Evolutionary conservation across 2,329 filamentous ascomycete species (phyloP).

Genomic region (Raffaelea ambrosiae): DNA sequence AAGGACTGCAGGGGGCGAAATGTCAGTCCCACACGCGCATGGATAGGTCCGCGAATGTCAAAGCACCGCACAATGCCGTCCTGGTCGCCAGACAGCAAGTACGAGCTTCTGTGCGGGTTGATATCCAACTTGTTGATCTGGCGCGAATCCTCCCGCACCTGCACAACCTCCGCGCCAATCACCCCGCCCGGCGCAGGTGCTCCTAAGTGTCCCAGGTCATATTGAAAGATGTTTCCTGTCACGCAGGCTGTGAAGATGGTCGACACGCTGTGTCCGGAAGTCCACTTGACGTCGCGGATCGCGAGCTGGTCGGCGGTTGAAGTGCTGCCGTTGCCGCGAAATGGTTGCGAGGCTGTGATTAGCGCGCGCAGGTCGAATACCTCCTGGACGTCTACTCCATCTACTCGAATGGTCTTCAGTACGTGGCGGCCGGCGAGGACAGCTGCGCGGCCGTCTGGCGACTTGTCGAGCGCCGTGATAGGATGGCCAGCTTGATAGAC

Average conservation of each 20-base stretch:
- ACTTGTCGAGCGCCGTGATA: constrained; percentile 49
- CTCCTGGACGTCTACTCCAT: constrained; percentile 45
- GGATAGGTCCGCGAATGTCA: constrained; percentile 41
- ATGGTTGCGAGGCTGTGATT: constrained; percentile 39
- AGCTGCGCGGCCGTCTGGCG: constrained; percentile 45
- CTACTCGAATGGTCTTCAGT: constrained; percentile 50
- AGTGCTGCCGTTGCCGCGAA: constrained; percentile 29
- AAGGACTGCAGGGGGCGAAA: constrained; percentile 39
- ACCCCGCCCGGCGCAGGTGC: constrained; percentile 25
- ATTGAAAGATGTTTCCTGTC: constrained; percentile 56
- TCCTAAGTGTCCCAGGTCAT: constrained; percentile 47
- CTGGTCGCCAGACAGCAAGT: constrained; percentile 54
- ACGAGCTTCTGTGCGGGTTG: constrained; percentile 49
- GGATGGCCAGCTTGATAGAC: constrained; percentile 42
- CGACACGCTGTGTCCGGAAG: constrained; percentile 34
- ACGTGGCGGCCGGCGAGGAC: constrained; percentile 52
- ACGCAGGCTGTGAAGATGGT: constrained; percentile 55
- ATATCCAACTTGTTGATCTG: constrained; percentile 57
- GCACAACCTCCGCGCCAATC: constrained; percentile 44
- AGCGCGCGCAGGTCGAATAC: constrained; percentile 49
- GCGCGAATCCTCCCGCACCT: constrained; percentile 52
- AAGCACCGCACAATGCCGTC: constrained; percentile 56
- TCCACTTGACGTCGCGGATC: constrained; percentile 55
- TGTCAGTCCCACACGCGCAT: constrained; percentile 40
- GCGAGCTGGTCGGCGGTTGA: constrained; percentile 47